Percentiles rank a stretch among this genome's conserved stretches.
Evolutionary conservation across 1,284 basidiomycete species (phyloP).

Genomic region (Malassezia psittaci): DNA sequence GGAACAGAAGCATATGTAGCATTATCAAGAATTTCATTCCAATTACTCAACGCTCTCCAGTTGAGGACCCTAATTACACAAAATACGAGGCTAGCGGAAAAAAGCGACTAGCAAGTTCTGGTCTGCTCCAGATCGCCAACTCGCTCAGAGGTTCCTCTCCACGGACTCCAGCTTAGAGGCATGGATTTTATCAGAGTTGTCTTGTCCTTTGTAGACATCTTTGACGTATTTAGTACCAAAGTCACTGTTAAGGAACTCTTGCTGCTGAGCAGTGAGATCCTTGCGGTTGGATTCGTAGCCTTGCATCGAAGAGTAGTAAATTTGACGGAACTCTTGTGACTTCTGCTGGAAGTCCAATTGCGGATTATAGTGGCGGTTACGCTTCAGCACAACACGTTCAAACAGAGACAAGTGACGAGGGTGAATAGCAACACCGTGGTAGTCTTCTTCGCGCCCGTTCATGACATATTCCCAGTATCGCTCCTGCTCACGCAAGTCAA

Average conservation of each 20-base stretch:
- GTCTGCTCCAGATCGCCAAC: no score
- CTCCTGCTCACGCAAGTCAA: slow-evolving; percentile 55
- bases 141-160: slow-evolving; percentile 13
- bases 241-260: slow-evolving; percentile 28
- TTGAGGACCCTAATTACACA: no score
- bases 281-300: slow-evolving; percentile 14
- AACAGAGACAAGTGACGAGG: slow-evolving; percentile 52
- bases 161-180: slow-evolving; percentile 14
- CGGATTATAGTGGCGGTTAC: slow-evolving; percentile 52
- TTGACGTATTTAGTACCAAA: slow-evolving; percentile 23
- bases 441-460: slow-evolving; percentile 50
- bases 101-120: no score
- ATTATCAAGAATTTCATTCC: no score
- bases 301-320: slow-evolving; percentile 42
- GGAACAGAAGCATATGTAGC: no score
- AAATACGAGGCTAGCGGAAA: no score
- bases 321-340: slow-evolving; percentile 51
- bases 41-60: no score
- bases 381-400: slow-evolving; percentile 52
- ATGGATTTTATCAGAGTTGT: not conserved
- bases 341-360: slow-evolving; percentile 51
- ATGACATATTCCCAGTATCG: slow-evolving; percentile 54
- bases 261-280: slow-evolving; percentile 30
- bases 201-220: not conserved
- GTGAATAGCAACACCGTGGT: slow-evolving; percentile 55